A percentile compares a stretch with the other conserved stretches of the same genome.
Conservation (phyloP, 306 rosid species). For the Heteromeles arbutifolia region DNA sequence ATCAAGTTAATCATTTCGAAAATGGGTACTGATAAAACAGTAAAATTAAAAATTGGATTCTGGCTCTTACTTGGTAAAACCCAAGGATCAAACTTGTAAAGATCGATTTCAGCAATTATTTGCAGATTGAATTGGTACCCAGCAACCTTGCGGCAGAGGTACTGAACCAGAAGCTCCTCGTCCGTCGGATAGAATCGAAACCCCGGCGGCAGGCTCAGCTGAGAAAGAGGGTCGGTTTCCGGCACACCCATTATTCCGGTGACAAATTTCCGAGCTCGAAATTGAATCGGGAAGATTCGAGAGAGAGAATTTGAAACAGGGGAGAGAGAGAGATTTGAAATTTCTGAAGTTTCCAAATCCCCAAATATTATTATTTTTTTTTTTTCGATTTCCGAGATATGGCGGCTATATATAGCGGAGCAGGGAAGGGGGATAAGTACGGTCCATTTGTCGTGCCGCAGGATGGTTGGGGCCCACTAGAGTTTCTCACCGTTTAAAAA, state of each 20-base stretch:
- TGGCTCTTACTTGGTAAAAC: slow-evolving; percentile 58
- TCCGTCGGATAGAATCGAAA: slow-evolving; percentile 85
- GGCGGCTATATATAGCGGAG: slow-evolving; percentile 28
- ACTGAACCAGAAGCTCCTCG: slow-evolving; percentile 88
- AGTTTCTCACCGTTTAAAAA: slow-evolving; percentile 2
- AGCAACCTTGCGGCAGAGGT: slow-evolving; percentile 81
- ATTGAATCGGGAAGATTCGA: neutral
- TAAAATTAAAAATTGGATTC: neutral
- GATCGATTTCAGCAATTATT: slow-evolving; percentile 73
- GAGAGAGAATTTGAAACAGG: neutral
- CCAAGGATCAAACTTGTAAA: slow-evolving; percentile 94
- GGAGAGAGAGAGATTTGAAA: neutral
- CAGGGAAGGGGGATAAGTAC: slow-evolving; percentile 29
- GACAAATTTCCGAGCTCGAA: neutral
- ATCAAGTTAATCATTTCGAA: neutral
- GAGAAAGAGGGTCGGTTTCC: slow-evolving; percentile 51
- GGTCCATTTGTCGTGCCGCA: slow-evolving; percentile 31
- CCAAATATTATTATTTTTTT: neutral
- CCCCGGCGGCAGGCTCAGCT: slow-evolving; percentile 82
- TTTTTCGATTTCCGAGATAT: slow-evolving; percentile 11
- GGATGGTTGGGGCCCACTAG: slow-evolving; percentile 24
- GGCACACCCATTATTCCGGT: slow-evolving; percentile 48
- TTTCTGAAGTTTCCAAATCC: neutral
- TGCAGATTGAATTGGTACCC: slow-evolving; percentile 75
- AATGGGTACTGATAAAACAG: neutral